These are phyloP conservation scores for Paraphoma chrysanthemicola DNA, from an alignment of 2,329 filamentous ascomycete genomes.

Conservation along the genomic window DNA sequence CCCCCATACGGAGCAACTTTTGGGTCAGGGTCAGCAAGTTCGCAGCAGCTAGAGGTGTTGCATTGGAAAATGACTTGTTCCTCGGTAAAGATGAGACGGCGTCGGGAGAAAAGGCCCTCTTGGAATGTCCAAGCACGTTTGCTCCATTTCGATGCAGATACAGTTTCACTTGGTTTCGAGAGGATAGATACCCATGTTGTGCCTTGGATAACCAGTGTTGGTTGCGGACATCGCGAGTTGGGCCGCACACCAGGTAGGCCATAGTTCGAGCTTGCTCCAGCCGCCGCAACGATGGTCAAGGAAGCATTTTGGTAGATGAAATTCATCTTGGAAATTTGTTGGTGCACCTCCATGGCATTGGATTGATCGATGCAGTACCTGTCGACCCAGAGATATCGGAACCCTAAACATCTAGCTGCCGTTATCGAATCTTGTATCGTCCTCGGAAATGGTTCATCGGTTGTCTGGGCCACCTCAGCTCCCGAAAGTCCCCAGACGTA, in stretches of 20 bases:
- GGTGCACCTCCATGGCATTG: neutral
- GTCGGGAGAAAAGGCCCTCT: neutral
- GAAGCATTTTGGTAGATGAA: slow-evolving; percentile 7
- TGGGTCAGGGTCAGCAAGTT: slow-evolving; percentile 1
- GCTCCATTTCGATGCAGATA: neutral
- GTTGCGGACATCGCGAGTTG: neutral
- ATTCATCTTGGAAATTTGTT: slow-evolving; percentile 10
- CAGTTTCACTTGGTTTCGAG: neutral
- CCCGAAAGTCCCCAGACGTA: neutral
- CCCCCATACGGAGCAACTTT: neutral
- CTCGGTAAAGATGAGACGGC: neutral
- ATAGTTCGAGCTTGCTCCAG: neutral
- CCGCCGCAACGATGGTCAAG: slow-evolving; percentile 12
- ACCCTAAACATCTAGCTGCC: neutral
- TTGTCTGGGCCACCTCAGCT: neutral
- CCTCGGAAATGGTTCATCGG: neutral
- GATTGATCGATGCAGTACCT: slow-evolving; percentile 4
- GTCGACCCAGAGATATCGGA: slow-evolving; percentile 1
- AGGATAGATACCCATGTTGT: neutral
- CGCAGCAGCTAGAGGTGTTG: neutral
- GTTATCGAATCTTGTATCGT: slow-evolving; percentile 1
- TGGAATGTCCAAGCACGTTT: slow-evolving; percentile 3
- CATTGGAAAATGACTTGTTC: neutral
- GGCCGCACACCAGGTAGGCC: slow-evolving; percentile 2
- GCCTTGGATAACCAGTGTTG: neutral